Conservation (phyloP, 2,329 filamentous ascomycete species). For the Knufia fluminis region DNA sequence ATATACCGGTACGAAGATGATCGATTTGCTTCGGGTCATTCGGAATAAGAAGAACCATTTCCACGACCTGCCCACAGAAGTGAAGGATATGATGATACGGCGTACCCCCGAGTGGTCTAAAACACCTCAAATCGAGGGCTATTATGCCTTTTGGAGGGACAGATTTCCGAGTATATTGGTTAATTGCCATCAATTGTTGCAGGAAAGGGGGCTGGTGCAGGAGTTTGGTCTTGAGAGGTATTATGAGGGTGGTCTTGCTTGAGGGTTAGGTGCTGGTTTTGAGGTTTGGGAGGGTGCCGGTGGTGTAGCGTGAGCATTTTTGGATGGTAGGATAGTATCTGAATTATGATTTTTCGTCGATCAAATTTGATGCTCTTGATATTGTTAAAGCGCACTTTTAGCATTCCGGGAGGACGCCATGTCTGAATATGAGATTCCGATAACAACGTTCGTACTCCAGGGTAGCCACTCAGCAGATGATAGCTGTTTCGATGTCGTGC, state of each 20-base stretch:
- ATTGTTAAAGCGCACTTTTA: too few species aligned
- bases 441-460: too few species aligned
- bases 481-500: too few species aligned
- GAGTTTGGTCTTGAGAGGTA: conserved; percentile 60
- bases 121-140: conserved; percentile 51
- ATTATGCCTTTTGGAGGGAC: conserved; percentile 72
- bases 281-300: too few species aligned
- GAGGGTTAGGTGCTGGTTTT: too few species aligned
- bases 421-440: too few species aligned
- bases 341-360: too few species aligned
- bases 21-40: conserved; percentile 80
- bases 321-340: too few species aligned
- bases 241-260: conserved; percentile 34
- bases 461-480: too few species aligned
- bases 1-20: conserved; percentile 72
- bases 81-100: conserved; percentile 55
- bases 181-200: conserved; percentile 66
- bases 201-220: conserved; percentile 53
- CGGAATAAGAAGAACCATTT: conserved; percentile 98
- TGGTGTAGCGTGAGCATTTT: too few species aligned
- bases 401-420: too few species aligned
- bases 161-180: conserved; percentile 72
- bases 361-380: too few species aligned
- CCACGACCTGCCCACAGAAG: conserved; percentile 79
- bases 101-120: conserved; percentile 12